A percentile compares a stretch with the other conserved stretches of the same genome.
These are phyloP conservation scores for Didymella sp. DNA, from an alignment of 2,329 filamentous ascomycete genomes.

Conservation along the genomic window DNA sequence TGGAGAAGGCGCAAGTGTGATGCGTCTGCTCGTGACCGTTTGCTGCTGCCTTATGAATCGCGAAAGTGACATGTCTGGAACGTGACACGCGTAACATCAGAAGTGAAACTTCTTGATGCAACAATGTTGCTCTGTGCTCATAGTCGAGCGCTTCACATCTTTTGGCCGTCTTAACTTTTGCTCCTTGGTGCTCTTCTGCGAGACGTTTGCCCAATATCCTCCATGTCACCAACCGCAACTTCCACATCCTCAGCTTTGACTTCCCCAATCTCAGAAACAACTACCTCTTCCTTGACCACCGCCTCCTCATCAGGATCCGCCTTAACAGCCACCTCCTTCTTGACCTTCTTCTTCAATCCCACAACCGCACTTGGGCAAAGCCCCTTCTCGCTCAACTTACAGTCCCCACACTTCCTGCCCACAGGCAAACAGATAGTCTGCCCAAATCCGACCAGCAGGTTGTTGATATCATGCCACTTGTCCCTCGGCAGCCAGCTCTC, in stretches of 20 bases:
- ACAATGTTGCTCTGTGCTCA: background rate
- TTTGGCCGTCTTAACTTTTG: background rate
- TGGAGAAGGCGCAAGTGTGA: background rate
- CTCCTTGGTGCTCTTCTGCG: conserved; percentile 1
- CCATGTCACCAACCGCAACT: conserved; percentile 37
- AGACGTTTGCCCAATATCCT: conserved; percentile 38
- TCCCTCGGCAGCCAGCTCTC: conserved; percentile 85
- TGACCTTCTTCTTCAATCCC: conserved; percentile 60
- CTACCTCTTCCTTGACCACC: conserved; percentile 26
- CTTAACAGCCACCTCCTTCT: conserved; percentile 51
- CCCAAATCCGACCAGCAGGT: conserved; percentile 84
- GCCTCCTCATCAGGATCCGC: conserved; percentile 46
- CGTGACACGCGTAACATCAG: conserved; percentile 2
- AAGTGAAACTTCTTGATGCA: background rate
- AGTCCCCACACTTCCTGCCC: conserved; percentile 82
- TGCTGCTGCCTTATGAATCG: conserved; percentile 7
- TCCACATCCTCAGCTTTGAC: conserved; percentile 33
- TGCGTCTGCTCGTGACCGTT: background rate
- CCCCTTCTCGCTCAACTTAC: conserved; percentile 76
- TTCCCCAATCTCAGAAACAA: conserved; percentile 24
- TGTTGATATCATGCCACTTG: conserved; percentile 91
- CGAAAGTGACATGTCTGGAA: conserved; percentile 5
- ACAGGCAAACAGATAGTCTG: conserved; percentile 86
- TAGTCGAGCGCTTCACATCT: background rate
- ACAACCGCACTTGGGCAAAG: conserved; percentile 68